Base-by-base conservation (phyloP, 768 basidiomycete genomes). In the Hericium erinaceus region DNA sequence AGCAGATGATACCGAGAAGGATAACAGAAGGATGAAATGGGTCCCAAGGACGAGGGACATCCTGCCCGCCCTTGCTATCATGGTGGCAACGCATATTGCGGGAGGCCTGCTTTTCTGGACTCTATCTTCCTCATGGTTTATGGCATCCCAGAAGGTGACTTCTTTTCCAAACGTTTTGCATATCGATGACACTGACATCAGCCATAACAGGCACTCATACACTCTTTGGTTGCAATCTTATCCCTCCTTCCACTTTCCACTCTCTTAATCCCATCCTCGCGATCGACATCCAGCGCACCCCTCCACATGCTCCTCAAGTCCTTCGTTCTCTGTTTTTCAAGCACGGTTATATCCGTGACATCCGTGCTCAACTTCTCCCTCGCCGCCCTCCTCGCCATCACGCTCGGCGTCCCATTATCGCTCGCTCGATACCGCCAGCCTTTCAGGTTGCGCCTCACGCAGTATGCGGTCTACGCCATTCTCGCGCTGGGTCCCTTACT, bases 321-420 rank as follows among this genome's bases (percentile, higher is more conserved):
- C 0, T 74, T 92, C 59, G 88, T 87, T 64, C 80, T 95, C 26
- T 90, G 94, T 68, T 71, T 89, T 49, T 81, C 91, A 22, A 95
- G 95, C 3, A 87, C 89, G 1, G 79, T 93, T 52, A 87, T 97
- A 60, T 93, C 85, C 20, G 82, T 91, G 39, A 84, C 84, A 28
- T 87, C 92, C 15, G 85, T 97, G 58, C 82, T 97, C 68, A 97
- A 98, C 70, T 95, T 95, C 71, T 92, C 91, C 8, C 83, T 98
- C 18, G 90, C 95, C 0, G 83, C 86, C 20, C 67, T 77, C 20
- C 76, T 95, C 16, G 81, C 88, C 0, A 67, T 87, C 26, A 64
- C 81, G 9, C 76, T 92, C 16, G 83, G 84, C 8, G 44, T 86
- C 10, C 87, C 91, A 0, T 76, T 92, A n/a, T 58, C 73, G 15